Percentiles rank a stretch among this genome's conserved stretches.
Conservation (phyloP, 805 yeast species). For the Wickerhamiella azyma region DNA sequence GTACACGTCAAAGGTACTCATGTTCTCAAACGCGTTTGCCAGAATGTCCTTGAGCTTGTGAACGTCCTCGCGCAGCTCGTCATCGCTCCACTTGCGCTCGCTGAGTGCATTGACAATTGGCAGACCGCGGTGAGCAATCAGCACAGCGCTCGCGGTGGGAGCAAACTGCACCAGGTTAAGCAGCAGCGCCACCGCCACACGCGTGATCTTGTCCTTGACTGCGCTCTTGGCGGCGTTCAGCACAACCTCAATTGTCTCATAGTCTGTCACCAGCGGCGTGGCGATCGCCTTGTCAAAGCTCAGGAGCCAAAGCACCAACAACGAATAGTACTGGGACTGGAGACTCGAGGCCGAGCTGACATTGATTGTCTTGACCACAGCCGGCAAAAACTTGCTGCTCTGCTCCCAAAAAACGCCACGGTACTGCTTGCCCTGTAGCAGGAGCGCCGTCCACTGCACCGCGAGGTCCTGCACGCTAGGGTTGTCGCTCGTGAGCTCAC, state of each 20-base stretch:
- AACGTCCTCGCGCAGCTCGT: conserved; percentile 70
- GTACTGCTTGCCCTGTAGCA: conserved; percentile 41
- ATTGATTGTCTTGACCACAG: conserved; percentile 35
- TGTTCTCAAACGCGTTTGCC: conserved; percentile 55
- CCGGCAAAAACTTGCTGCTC: conserved; percentile 34
- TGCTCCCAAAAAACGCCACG: conserved; percentile 39
- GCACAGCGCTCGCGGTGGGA: conserved; percentile 36
- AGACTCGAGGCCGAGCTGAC: conserved; percentile 26
- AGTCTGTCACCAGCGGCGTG: conserved; percentile 35
- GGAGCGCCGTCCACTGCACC: conserved; percentile 50
- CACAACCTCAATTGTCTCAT: conserved; percentile 34
- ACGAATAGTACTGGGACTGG: conserved; percentile 71
- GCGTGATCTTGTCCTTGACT: conserved; percentile 80
- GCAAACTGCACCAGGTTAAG: conserved; percentile 26
- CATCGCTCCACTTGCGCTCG: conserved; percentile 90
- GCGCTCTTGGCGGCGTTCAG: conserved; percentile 57
- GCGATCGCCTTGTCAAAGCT: conserved; percentile 54
- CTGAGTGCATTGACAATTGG: conserved; percentile 52
- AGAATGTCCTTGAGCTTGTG: conserved; percentile 42
- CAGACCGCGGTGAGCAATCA: conserved; percentile 63
- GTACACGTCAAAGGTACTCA: conserved; percentile 90
- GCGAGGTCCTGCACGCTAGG: conserved; percentile 45
- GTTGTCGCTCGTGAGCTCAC: conserved; percentile 28
- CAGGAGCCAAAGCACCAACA: conserved; percentile 72
- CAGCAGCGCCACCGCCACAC: conserved; percentile 67